Base-by-base conservation (phyloP, 371 early-diverging fungal genomes). In the Polyrhizophydium stewartii region DNA sequence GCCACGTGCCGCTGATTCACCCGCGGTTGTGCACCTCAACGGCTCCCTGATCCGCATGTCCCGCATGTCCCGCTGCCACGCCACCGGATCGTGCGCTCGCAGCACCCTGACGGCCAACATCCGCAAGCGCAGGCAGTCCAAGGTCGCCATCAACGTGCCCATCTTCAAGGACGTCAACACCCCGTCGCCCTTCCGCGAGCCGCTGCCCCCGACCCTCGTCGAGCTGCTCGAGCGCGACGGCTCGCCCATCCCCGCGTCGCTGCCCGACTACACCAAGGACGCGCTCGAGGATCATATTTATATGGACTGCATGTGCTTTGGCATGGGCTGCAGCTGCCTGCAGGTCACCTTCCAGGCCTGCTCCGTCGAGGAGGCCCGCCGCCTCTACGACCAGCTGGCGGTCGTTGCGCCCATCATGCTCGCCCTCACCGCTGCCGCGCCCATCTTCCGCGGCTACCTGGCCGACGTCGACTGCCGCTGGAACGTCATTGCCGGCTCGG, bases 321-420 rank as follows among this genome's bases (percentile, higher is more conserved):
- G 99, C 32, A 99, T 99, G 99, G 99, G 99, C 55, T 97, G 97
- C 78, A 93, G 91, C 68, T 98, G 99, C 70, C 83, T 99, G 35
- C 99, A 99, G 77, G 91, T 98, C 66, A 99, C 99, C 22, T 92
- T 99, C 73, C 99, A 99, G 76, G 94, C 97, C n/a, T 90, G 91
- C 71, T 89, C 90, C 66, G 87, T 99, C 31, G 88, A 89, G 65
- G 95, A 97, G 73, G 99, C 97, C 17, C 80, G 98, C 58, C 70
- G 85, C 60, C 76, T 99, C 41, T 98, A 98, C 74, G 99, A 99
- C 79, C 94, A 94, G 61, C 82, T 99, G 62, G 95, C 95, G 6
- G 86, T 91, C 27, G 75, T 99, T 17, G 87, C 93, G 22, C 97
- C 99, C 2, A 88, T 99, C 58, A 91, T 99, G 89, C 56, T 35